Percentiles rank a stretch among this genome's conserved stretches.
Evolutionary conservation across 2,329 filamentous ascomycete species (phyloP).

Genomic region (Colletotrichum godetiae): DNA sequence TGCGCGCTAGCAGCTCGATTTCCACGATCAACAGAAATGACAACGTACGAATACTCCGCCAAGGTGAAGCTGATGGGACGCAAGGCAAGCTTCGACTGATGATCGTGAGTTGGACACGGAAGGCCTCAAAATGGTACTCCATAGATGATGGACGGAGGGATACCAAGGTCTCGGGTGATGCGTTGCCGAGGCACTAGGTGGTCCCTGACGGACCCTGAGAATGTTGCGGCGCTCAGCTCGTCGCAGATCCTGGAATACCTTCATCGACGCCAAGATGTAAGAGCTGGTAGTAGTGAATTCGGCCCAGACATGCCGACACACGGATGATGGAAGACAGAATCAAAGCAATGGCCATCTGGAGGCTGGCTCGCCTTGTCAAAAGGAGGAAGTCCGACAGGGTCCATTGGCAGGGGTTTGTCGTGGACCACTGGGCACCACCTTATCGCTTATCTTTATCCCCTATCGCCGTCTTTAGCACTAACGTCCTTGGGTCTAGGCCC

Average conservation of each 20-base stretch:
- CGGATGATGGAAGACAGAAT: background rate
- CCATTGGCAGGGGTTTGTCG: background rate
- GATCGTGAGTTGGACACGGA: background rate
- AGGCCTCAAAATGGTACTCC: background rate
- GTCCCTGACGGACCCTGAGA: slow-evolving; percentile 2
- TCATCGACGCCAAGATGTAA: slow-evolving; percentile 4
- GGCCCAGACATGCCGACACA: slow-evolving; percentile 8
- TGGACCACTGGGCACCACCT: background rate
- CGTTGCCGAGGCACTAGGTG: background rate
- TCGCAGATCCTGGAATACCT: background rate
- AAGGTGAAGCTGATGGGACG: background rate
- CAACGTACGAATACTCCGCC: background rate
- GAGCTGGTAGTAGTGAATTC: background rate
- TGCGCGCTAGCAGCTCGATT: slow-evolving; percentile 13
- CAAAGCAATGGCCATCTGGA: slow-evolving; percentile 9
- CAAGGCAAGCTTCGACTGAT: slow-evolving; percentile 6
- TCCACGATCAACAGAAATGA: background rate
- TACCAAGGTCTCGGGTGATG: background rate
- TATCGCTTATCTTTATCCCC: slow-evolving; percentile 19
- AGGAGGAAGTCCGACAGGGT: background rate
- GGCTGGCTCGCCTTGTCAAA: background rate
- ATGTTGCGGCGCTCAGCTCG: background rate
- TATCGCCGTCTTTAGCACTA: background rate
- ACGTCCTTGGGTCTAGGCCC: slow-evolving; percentile 6
- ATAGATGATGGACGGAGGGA: background rate